Evolutionary conservation across 2,329 filamentous ascomycete species (phyloP).

Genomic region (Teratosphaeria viscida): DNA sequence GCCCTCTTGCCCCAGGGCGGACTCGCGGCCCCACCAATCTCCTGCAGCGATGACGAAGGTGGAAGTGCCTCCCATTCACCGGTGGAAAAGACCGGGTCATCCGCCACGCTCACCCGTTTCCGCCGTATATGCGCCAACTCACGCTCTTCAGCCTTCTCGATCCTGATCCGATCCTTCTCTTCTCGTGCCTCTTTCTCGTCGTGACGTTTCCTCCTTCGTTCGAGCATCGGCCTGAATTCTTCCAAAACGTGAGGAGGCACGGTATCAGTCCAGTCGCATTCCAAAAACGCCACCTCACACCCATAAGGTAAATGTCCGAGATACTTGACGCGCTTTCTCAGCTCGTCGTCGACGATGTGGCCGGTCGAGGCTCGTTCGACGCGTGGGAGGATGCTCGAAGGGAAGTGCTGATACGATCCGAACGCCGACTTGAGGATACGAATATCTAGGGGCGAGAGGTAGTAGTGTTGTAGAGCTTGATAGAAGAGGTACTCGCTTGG

Average conservation of each 20-base stretch:
- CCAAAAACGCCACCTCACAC: conserved; percentile 83
- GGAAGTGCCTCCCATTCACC: conserved; percentile 4
- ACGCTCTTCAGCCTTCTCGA: conserved; percentile 68
- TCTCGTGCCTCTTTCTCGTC: conserved; percentile 75
- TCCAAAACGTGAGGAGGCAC: conserved; percentile 66
- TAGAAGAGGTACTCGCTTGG: conserved; percentile 71
- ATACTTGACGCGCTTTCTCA: conserved; percentile 78
- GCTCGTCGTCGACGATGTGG: conserved; percentile 73
- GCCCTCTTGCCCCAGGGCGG: background rate
- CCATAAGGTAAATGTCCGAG: conserved; percentile 76
- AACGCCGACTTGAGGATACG: conserved; percentile 85
- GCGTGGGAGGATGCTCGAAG: conserved; percentile 72
- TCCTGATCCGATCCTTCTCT: conserved; percentile 72
- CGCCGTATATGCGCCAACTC: conserved; percentile 58
- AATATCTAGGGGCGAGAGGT: conserved; percentile 82
- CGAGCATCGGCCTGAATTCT: conserved; percentile 65
- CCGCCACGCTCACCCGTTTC: conserved; percentile 42
- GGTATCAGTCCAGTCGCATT: conserved; percentile 92
- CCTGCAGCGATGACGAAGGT: background rate
- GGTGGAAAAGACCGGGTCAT: conserved; percentile 26
- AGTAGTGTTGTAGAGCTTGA: conserved; percentile 75
- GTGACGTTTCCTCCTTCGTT: conserved; percentile 64
- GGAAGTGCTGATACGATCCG: conserved; percentile 70
- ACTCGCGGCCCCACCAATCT: conserved; percentile 12
- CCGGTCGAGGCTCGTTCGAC: conserved; percentile 85